phyloP scores from a whole-genome alignment of 129 eudicot genomes.

The Artemisia argyi region DNA sequence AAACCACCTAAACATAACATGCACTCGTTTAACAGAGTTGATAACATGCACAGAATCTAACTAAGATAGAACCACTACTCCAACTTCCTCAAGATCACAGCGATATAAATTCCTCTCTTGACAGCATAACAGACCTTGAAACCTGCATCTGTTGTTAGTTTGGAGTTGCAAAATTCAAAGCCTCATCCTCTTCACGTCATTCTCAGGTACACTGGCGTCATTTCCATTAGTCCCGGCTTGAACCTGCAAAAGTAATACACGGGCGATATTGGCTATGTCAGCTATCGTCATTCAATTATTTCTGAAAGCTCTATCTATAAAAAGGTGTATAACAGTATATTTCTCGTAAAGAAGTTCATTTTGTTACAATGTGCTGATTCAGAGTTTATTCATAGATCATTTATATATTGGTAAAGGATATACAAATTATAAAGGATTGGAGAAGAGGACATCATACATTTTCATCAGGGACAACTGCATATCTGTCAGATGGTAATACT shows the following conservation, averaged over 20 bases:
- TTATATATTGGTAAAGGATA: not conserved
- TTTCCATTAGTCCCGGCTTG: slow-evolving; percentile 45
- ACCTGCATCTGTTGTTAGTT: slow-evolving; percentile 21
- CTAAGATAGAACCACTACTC: slow-evolving; percentile 18
- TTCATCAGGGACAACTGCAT: slow-evolving; percentile 94
- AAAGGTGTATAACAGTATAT: not conserved
- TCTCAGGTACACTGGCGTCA: slow-evolving; percentile 72
- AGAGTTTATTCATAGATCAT: not conserved
- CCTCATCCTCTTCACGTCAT: slow-evolving; percentile 71
- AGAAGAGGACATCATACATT: slow-evolving; percentile 22
- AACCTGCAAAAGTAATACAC: slow-evolving; percentile 35
- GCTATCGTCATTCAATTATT: no score
- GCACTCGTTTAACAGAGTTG: slow-evolving; percentile 13
- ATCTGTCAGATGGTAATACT: slow-evolving; percentile 76
- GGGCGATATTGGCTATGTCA: not conserved
- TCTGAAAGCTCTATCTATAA: not conserved
- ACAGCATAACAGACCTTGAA: slow-evolving; percentile 23
- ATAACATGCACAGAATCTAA: slow-evolving; percentile 17
- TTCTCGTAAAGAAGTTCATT: not conserved
- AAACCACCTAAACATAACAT: slow-evolving; percentile 14
- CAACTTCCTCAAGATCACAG: slow-evolving; percentile 21
- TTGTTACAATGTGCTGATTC: not conserved
- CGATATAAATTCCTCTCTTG: not conserved
- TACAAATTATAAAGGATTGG: not conserved
- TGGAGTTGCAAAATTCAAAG: slow-evolving; percentile 31